Evolutionary conservation across 23 red algal species (phyloP), one percentile per base, ranked within the genome.

Genomic region (Gracilaria gracilis): DNA sequence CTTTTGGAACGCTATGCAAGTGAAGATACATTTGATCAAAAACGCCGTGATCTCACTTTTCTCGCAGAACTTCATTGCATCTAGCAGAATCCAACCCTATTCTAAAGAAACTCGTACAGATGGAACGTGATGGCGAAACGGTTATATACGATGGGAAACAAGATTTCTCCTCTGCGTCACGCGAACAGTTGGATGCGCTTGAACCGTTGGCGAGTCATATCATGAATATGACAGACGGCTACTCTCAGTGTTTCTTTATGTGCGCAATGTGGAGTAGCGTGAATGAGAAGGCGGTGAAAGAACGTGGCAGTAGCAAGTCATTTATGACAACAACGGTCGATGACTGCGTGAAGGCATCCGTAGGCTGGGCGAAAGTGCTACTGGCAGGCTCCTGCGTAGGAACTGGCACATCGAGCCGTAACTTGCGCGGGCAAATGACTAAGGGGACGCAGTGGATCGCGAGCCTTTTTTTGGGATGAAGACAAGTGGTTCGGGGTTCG

Each of bases 251-350:
- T 27, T 77, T 88, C 67, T 88, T 88, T 48, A 27, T 88, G 37
- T 88, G 84, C 57, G 48, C 84, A 24, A 42, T 88, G n/a, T 88
- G 84, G 84, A 49, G 64, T 75, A 33, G 49, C 29, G 84, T 88
- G 38, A 67, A 47, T 31, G 69, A 88, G 44, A 49, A 35, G 84
- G 65, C 35, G 2, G 28, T 34, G 14, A 38, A 33, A 25, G 65
- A 70, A 25, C 65, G 65, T 17, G 65, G 65, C 25, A 25, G 25
- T 16, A 11, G 1, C 17, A 25, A 4, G 31, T 70, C 65, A 35
- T 70, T 70, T 19, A 33, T 70, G 35, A 36, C 23, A 25, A 70
- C 65, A 4, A 70, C 5, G 3, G 65, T 70, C 1, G 65, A 70
- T 16, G 65, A 70, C 65, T 88, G 84, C 14, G 67, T 77, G 24